A percentile compares a stretch with the other conserved stretches of the same genome.
phyloP scores from a whole-genome alignment of 2,329 filamentous ascomycete genomes.

The Scleromitrula shiraiana region DNA sequence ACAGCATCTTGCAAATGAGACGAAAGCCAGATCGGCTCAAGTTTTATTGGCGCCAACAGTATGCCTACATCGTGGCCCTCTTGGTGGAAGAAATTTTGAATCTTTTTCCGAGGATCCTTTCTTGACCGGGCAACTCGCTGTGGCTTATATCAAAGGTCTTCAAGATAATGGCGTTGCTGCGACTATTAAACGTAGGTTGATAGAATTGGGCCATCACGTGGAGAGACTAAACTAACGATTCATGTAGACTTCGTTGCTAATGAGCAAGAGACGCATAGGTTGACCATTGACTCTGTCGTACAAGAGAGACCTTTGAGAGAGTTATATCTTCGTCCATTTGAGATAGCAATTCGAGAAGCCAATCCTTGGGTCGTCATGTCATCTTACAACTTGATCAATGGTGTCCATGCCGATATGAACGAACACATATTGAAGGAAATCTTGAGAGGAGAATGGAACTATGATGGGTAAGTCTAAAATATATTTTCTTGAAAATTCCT shows the following conservation, averaged over 20 bases:
- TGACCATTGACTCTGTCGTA: conserved; percentile 56
- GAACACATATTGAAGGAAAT: conserved; percentile 46
- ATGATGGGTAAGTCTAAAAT: conserved; percentile 40
- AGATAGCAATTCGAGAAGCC: conserved; percentile 61
- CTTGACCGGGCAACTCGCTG: conserved; percentile 65
- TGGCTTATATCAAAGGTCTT: conserved; percentile 63
- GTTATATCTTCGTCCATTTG: conserved; percentile 66
- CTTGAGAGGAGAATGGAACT: conserved; percentile 53
- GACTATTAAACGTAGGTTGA: conserved; percentile 70
- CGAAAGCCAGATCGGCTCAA: conserved; percentile 64
- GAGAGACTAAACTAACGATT: conserved; percentile 9
- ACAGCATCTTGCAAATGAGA: conserved; percentile 61
- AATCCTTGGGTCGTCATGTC: conserved; percentile 65
- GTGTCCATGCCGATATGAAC: conserved; percentile 52
- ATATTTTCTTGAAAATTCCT: background rate
- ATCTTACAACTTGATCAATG: conserved; percentile 61
- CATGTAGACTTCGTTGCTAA: conserved; percentile 57
- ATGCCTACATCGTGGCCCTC: conserved; percentile 72
- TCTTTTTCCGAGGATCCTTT: conserved; percentile 79
- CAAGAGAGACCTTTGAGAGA: conserved; percentile 59
- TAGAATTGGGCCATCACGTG: no score
- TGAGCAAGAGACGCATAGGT: conserved; percentile 61
- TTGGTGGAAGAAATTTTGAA: conserved; percentile 82
- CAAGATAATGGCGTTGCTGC: conserved; percentile 68
- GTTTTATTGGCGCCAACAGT: conserved; percentile 70